Evolutionary conservation across 2,329 filamentous ascomycete genomes (phyloP).

Genomic region (Microascus cirrosus): DNA sequence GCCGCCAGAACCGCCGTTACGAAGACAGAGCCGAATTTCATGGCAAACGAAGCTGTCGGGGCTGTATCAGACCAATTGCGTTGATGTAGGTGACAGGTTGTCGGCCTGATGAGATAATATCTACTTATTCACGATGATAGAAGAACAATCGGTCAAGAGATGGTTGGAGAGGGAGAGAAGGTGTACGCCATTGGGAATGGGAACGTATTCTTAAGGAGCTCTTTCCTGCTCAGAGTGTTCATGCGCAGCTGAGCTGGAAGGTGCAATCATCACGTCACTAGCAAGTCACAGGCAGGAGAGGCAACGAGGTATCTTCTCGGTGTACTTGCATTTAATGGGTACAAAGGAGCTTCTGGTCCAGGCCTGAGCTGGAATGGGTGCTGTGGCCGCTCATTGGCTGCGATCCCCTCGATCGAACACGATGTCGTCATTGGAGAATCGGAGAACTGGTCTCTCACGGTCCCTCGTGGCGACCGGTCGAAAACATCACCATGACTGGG

Average conservation of each 20-base stretch:
- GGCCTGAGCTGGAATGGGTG: not conserved
- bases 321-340: not conserved
- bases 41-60: not conserved
- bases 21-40: constrained; percentile 2
- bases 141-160: not conserved
- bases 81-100: too few species aligned
- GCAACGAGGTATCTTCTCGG: not conserved
- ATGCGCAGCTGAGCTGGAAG: not conserved
- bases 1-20: constrained; percentile 1
- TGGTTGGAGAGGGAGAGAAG: not conserved
- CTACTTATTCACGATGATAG: not conserved
- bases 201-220: not conserved
- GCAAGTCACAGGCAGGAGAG: not conserved
- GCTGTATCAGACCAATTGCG: not conserved
- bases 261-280: constrained; percentile 5
- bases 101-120: not conserved
- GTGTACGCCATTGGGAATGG: too few species aligned
- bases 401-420: not conserved
- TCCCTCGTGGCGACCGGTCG: not conserved
- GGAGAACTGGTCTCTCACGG: too few species aligned
- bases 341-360: not conserved
- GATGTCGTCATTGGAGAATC: not conserved
- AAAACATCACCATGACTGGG: not conserved
- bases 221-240: not conserved
- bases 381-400: not conserved